Conservation (phyloP, 345 rosid genomes). For the Hibiscus trionum region DNA sequence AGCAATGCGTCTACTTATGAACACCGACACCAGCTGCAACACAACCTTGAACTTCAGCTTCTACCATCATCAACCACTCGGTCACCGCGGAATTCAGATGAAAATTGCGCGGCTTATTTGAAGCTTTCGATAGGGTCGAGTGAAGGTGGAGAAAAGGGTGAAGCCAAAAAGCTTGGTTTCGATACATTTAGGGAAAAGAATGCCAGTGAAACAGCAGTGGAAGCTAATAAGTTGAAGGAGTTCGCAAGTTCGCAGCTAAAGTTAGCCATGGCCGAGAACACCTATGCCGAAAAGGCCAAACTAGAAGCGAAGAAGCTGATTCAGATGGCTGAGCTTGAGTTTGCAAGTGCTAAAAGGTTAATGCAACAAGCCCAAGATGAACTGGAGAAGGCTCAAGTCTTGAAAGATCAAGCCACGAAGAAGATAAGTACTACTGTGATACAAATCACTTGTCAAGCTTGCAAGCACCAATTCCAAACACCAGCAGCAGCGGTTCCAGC, state of each 20-base stretch:
- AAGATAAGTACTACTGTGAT: slow-evolving; percentile 57
- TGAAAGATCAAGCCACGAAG: slow-evolving; percentile 61
- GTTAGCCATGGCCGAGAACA: slow-evolving; percentile 55
- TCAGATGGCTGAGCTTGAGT: slow-evolving; percentile 72
- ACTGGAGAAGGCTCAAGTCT: slow-evolving; percentile 54
- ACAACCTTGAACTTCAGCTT: slow-evolving; percentile 69
- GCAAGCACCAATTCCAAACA: slow-evolving; percentile 62
- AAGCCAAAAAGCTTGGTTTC: not conserved
- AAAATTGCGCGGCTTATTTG: slow-evolving; percentile 33
- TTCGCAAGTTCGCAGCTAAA: slow-evolving; percentile 41
- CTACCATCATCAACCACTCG: slow-evolving; percentile 37
- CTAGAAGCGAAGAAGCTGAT: slow-evolving; percentile 60
- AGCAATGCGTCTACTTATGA: slow-evolving; percentile 18
- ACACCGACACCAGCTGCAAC: slow-evolving; percentile 22
- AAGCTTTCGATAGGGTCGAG: slow-evolving; percentile 63
- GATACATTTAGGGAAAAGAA: slow-evolving; percentile 15
- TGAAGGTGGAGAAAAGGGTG: slow-evolving; percentile 7
- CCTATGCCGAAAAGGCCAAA: slow-evolving; percentile 64
- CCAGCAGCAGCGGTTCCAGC: slow-evolving; percentile 27
- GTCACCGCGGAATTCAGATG: slow-evolving; percentile 9
- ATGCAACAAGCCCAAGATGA: slow-evolving; percentile 68
- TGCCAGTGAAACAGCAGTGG: slow-evolving; percentile 11
- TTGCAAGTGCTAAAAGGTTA: slow-evolving; percentile 58
- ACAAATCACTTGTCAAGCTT: slow-evolving; percentile 68
- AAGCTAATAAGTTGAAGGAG: slow-evolving; percentile 38